Evolutionary conservation across 441 rosid genomes (phyloP).

Genomic region (Euphorbia corollata): DNA sequence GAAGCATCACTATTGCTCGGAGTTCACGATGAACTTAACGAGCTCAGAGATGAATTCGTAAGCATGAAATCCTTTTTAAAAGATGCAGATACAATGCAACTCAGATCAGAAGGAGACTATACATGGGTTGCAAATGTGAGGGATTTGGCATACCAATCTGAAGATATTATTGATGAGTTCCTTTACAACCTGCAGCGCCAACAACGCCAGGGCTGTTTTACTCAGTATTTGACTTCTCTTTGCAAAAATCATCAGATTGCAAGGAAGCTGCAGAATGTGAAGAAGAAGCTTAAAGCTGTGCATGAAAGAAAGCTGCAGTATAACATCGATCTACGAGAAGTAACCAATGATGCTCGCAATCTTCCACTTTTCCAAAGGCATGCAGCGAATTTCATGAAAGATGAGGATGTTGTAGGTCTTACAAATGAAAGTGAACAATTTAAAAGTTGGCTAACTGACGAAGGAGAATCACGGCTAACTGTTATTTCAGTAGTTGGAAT

Average conservation of each 20-base stretch:
- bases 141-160: slow-evolving; percentile 26
- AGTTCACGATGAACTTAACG: slow-evolving; percentile 24
- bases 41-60: slow-evolving; percentile 26
- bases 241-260: not conserved
- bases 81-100: slow-evolving; percentile 21
- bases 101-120: slow-evolving; percentile 17
- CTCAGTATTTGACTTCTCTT: not conserved
- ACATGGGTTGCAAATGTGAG: slow-evolving; percentile 27
- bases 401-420: slow-evolving; percentile 3
- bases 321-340: not conserved
- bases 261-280: not conserved
- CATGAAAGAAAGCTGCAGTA: not conserved
- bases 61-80: slow-evolving; percentile 33
- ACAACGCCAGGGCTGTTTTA: not conserved
- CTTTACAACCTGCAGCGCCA: slow-evolving; percentile 11
- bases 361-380: not conserved
- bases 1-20: slow-evolving; percentile 26
- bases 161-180: slow-evolving; percentile 33
- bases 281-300: not conserved
- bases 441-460: not conserved
- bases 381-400: not conserved
- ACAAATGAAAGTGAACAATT: not conserved
- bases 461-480: not conserved
- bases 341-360: not conserved
- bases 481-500: slow-evolving; percentile 10